Evolutionary conservation across 371 early-diverging fungal species (phyloP).

Genomic region (Syncephalastrum monosporum): DNA sequence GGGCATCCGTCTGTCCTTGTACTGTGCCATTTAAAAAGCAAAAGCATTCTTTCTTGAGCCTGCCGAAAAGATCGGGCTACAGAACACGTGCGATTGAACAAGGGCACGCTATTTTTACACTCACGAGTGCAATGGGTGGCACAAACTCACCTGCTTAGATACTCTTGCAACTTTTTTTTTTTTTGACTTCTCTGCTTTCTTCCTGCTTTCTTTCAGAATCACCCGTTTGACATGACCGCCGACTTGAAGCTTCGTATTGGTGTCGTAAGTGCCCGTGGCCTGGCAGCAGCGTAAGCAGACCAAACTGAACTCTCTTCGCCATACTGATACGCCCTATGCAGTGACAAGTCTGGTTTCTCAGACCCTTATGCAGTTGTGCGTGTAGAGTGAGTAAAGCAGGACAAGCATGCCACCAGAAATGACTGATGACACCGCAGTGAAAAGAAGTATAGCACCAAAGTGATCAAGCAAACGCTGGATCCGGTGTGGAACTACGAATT

Average conservation of each 20-base stretch:
- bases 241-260: slow-evolving; percentile 28
- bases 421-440: slow-evolving; percentile 35
- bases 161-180: too few species aligned
- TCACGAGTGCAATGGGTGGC: too few species aligned
- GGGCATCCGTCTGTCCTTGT: too few species aligned
- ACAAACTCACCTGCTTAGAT: too few species aligned
- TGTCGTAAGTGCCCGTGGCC: slow-evolving; percentile 23
- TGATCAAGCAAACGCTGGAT: slow-evolving; percentile 65
- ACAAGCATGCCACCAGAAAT: not conserved
- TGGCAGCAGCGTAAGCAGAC: slow-evolving; percentile 35
- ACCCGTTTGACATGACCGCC: slow-evolving; percentile 2
- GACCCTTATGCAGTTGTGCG: slow-evolving; percentile 61
- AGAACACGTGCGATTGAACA: too few species aligned
- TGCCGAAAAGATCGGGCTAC: too few species aligned
- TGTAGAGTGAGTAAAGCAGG: slow-evolving; percentile 27
- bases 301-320: not conserved
- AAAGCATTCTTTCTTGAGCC: too few species aligned
- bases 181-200: too few species aligned
- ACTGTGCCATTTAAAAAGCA: too few species aligned
- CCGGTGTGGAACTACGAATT: slow-evolving; percentile 78
- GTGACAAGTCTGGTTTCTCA: slow-evolving; percentile 60
- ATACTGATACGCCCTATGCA: not conserved
- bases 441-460: slow-evolving; percentile 67
- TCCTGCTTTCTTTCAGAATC: too few species aligned
- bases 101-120: too few species aligned